Evolutionary conservation across 805 yeast species (phyloP).

Genomic region (Starmerella stellata): DNA sequence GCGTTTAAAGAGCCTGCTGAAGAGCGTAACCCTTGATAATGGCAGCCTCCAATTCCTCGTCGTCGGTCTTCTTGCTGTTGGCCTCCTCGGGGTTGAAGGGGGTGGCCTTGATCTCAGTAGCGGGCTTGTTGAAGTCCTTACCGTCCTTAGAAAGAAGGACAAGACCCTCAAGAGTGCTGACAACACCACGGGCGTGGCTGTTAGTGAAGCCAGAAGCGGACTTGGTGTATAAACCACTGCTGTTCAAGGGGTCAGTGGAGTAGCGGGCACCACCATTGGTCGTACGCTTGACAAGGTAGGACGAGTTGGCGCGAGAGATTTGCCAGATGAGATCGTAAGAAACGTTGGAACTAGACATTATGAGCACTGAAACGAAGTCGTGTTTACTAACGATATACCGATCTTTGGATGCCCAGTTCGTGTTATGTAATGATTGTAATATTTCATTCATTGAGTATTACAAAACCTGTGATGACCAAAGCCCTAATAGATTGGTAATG

Average conservation of each 20-base stretch:
- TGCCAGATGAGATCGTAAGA: conserved; percentile 35
- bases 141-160: conserved; percentile 28
- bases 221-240: conserved; percentile 30
- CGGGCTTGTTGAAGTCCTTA: conserved; percentile 33
- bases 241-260: conserved; percentile 36
- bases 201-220: conserved; percentile 33
- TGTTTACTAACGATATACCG: too few species aligned
- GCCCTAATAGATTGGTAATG: too few species aligned
- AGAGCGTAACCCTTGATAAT: conserved; percentile 33
- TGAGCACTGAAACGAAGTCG: background rate
- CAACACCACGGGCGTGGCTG: conserved; percentile 33
- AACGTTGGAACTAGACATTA: conserved; percentile 18
- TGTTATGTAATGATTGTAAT: background rate
- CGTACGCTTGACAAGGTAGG: conserved; percentile 32
- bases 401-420: too few species aligned
- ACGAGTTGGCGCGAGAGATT: conserved; percentile 30
- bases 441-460: background rate
- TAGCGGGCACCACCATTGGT: conserved; percentile 26
- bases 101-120: conserved; percentile 28
- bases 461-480: too few species aligned
- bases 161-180: conserved; percentile 23
- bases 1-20: conserved; percentile 7
- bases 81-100: conserved; percentile 29
- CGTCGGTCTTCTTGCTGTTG: conserved; percentile 29
- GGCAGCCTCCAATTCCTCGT: conserved; percentile 33